Evolutionary conservation across 1,284 basidiomycete genomes (phyloP), one percentile per base, ranked within the genome.

Genomic region (Stygiomarasmius scandens): DNA sequence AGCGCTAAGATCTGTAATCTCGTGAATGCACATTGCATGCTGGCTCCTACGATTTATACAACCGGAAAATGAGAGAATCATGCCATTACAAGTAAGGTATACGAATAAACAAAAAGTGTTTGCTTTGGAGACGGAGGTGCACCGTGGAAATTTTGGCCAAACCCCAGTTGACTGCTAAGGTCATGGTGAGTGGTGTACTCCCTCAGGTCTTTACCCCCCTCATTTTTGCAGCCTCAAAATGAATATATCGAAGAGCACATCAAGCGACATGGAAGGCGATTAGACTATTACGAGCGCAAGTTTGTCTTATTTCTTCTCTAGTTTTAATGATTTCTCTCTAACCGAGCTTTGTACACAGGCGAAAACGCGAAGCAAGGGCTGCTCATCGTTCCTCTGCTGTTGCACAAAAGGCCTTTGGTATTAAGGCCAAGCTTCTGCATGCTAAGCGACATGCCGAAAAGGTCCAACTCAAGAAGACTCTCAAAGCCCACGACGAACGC

Each of bases 401-500:
- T 57, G 94, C 96, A 14, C 96, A 98, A 77, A 96, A 96, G 73
- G 87, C 93, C 45, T 96, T 96, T 66, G 97, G 97, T 77, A 82
- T 98, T 67, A 98, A 98, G 80, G 97, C 96, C 67, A 99, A 99
- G 78, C 82, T 99, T 46, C 86, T 98, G 32, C 97, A 99, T 72
- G 94, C 94, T 56, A 95, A 92, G 75, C 90, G 95, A 58, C 94
- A 98, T 76, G 86, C 93, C 41, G 94, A 99, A 79, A 99, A 99
- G 80, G 92, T 99, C 47, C 95, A 96, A 73, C 92, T 99, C 81
- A 97, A 96, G 78, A 99, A 99, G 83, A 96, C 95, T 43, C 89
- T 99, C 77, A 98, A 98, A 74, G 95, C 95, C 27, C 97, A 99
- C 79, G 97, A 99, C 76, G 96, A 99, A 75, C 89, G 96, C 63